Percentiles rank a stretch among this genome's conserved stretches.
Conservation (phyloP, 2,329 filamentous ascomycete species). For the Pseudocercospora eumusae region DNA sequence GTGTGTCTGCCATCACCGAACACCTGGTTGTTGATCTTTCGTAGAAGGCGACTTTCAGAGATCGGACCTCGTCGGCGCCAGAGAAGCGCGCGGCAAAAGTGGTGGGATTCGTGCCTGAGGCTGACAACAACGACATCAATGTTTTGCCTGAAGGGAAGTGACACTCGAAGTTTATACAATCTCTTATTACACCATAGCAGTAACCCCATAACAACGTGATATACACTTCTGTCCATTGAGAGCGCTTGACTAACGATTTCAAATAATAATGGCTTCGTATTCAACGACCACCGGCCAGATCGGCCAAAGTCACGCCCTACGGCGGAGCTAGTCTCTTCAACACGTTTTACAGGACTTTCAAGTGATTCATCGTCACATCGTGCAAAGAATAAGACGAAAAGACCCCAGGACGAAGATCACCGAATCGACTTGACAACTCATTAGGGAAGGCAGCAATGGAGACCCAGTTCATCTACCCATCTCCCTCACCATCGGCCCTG, state of each 20-base stretch:
- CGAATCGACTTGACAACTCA: neutral
- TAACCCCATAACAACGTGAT: constrained; percentile 1
- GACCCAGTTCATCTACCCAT: constrained; percentile 34
- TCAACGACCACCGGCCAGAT: constrained; percentile 1
- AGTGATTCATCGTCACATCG: neutral
- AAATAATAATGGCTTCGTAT: neutral
- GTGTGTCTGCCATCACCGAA: constrained; percentile 21
- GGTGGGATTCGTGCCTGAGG: constrained; percentile 7
- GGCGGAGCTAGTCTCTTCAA: neutral
- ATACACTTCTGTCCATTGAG: neutral
- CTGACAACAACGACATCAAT: neutral
- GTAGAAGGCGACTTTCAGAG: neutral
- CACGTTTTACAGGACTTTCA: neutral
- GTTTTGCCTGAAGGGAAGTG: neutral
- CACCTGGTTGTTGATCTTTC: neutral
- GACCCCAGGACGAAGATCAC: too few species aligned
- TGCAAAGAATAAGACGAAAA: neutral
- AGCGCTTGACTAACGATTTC: neutral
- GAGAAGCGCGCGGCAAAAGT: neutral
- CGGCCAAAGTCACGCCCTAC: neutral
- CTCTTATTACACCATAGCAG: neutral
- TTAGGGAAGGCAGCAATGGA: neutral
- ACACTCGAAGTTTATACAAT: neutral
- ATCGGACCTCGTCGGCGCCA: constrained; percentile 1
- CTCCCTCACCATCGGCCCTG: constrained; percentile 38